Evolutionary conservation across 768 basidiomycete genomes (phyloP).

Genomic region (Russula emetica): DNA sequence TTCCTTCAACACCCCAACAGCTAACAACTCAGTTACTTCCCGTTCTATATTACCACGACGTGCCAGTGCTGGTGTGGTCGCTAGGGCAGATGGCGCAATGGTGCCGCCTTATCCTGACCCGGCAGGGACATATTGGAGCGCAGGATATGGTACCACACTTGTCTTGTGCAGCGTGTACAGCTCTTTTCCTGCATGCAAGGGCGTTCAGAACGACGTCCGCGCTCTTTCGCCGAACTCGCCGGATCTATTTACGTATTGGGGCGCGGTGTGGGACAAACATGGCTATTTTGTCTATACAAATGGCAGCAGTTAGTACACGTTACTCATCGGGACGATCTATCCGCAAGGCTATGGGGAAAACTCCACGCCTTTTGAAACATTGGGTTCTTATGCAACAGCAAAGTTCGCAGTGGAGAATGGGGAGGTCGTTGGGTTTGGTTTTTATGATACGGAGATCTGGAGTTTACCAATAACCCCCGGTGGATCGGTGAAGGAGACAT

Average conservation of each 20-base stretch:
- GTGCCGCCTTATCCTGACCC: background rate
- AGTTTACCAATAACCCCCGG: too few species aligned
- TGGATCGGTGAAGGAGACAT: conserved; percentile 1
- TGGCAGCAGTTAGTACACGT: background rate
- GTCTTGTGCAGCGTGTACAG: conserved; percentile 12
- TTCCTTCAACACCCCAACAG: too few species aligned
- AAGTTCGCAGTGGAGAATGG: conserved; percentile 7
- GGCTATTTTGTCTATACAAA: background rate
- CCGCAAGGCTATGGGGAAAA: conserved; percentile 20
- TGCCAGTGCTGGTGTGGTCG: too few species aligned
- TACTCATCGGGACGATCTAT: conserved; percentile 6
- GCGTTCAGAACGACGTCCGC: conserved; percentile 1
- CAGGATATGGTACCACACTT: conserved; percentile 3
- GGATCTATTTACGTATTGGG: conserved; percentile 8
- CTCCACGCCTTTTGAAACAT: conserved; percentile 4
- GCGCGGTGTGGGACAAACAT: background rate
- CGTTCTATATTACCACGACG: background rate
- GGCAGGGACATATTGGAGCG: conserved; percentile 6
- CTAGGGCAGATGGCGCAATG: too few species aligned
- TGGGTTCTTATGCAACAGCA: background rate
- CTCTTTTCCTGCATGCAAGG: conserved; percentile 4
- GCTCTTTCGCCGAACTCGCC: background rate
- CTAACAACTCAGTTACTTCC: background rate
- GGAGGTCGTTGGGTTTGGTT: background rate
- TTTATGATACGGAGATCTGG: background rate